Conservation (phyloP, 2,329 filamentous ascomycete genomes). For the Hawksworthiomyces lignivorus region DNA sequence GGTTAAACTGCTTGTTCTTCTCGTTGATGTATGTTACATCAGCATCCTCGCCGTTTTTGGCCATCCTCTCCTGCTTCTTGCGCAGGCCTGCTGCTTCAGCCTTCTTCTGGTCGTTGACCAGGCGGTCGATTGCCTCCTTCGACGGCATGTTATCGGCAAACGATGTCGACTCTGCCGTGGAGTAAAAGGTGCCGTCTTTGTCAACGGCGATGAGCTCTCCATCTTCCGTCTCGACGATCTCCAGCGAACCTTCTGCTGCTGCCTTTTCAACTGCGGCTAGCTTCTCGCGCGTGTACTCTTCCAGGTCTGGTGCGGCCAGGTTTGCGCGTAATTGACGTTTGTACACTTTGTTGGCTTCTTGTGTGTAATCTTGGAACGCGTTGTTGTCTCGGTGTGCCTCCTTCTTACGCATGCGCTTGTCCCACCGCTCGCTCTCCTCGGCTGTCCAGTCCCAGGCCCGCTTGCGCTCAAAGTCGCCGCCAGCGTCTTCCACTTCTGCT, state of each 20-base stretch:
- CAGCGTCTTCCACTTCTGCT: constrained; percentile 75
- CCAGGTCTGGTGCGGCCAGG: constrained; percentile 65
- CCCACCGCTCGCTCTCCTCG: constrained; percentile 91
- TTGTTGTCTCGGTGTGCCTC: constrained; percentile 72
- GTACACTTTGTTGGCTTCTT: constrained; percentile 87
- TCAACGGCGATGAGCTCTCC: constrained; percentile 93
- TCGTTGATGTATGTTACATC: constrained; percentile 99
- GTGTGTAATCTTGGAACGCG: constrained; percentile 80
- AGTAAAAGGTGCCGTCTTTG: constrained; percentile 83
- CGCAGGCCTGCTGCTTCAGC: constrained; percentile 81
- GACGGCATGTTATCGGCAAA: constrained; percentile 82
- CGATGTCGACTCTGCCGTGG: constrained; percentile 71
- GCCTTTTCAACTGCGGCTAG: constrained; percentile 76
- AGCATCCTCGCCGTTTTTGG: constrained; percentile 71
- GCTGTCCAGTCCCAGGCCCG: constrained; percentile 98
- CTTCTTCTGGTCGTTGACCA: constrained; percentile 80
- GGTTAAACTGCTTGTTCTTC: constrained; percentile 99
- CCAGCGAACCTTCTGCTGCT: constrained; percentile 73
- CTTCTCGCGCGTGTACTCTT: constrained; percentile 82
- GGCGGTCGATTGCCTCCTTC: constrained; percentile 76
- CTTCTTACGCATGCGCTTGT: constrained; percentile 83
- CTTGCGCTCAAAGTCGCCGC: constrained; percentile 94
- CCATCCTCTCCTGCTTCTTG: constrained; percentile 74
- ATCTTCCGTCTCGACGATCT: constrained; percentile 92
- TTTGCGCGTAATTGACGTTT: constrained; percentile 73